Conservation (phyloP, 2,329 filamentous ascomycete genomes). For the Dothidotthia symphoricarpi region DNA sequence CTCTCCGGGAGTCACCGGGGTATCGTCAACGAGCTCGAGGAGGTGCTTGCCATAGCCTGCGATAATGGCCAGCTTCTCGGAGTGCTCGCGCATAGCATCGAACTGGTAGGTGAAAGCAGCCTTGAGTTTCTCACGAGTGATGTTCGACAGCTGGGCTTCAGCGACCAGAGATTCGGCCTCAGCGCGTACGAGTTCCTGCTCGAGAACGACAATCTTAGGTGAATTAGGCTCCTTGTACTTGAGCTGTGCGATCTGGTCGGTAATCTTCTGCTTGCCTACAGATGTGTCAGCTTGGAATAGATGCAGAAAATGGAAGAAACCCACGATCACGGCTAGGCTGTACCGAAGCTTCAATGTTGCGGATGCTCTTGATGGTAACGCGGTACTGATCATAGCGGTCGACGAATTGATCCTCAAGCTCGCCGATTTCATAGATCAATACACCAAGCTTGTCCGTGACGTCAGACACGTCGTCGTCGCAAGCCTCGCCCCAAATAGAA, state of each 20-base stretch:
- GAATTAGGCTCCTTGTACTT: slow-evolving; percentile 99
- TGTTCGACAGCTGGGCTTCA: slow-evolving; percentile 97
- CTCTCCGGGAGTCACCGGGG: slow-evolving; percentile 94
- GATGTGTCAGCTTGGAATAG: slow-evolving; percentile 3
- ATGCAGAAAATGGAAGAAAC: slow-evolving; percentile 40
- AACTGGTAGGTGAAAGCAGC: slow-evolving; percentile 98
- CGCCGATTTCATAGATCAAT: slow-evolving; percentile 95
- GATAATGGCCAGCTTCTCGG: slow-evolving; percentile 97
- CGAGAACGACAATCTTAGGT: slow-evolving; percentile 93
- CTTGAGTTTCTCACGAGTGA: slow-evolving; percentile 99
- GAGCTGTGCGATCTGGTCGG: slow-evolving; percentile 95
- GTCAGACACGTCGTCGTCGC: slow-evolving; percentile 97
- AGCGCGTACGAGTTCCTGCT: slow-evolving; percentile 96
- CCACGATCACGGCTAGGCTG: slow-evolving; percentile 95
- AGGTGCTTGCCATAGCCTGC: slow-evolving; percentile 97
- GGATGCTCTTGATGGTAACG: slow-evolving; percentile 98
- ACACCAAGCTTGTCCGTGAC: slow-evolving; percentile 99
- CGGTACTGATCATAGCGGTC: slow-evolving; percentile 99
- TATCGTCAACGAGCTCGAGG: slow-evolving; percentile 94
- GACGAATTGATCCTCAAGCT: slow-evolving; percentile 97
- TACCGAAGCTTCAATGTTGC: slow-evolving; percentile 97
- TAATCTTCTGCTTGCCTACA: slow-evolving; percentile 96
- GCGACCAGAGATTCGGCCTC: slow-evolving; percentile 98
- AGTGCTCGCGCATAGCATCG: slow-evolving; percentile 93
- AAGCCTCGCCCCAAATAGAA: slow-evolving; percentile 92